Evolutionary conservation across 2,329 filamentous ascomycete species (phyloP).

Genomic region (Aureobasidium musti): DNA sequence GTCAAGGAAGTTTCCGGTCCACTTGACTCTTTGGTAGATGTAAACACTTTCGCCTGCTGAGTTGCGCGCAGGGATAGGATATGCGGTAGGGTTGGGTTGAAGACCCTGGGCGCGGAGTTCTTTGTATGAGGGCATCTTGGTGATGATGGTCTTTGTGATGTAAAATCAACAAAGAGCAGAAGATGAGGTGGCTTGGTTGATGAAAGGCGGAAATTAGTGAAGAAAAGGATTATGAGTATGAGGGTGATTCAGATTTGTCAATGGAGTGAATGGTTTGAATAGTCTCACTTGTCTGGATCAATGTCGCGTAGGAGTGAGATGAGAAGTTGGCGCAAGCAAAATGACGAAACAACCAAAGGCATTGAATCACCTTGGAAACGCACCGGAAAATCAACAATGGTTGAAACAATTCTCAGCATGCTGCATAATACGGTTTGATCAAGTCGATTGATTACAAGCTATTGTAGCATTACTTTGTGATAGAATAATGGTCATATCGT

Average conservation of each 20-base stretch:
- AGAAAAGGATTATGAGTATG: not conserved
- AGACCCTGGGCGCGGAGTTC: constrained; percentile 13
- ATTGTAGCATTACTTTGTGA: constrained; percentile 12
- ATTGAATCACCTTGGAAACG: not conserved
- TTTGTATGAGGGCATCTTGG: constrained; percentile 12
- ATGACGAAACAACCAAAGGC: not conserved
- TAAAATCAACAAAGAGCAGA: constrained; percentile 1
- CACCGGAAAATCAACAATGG: not conserved
- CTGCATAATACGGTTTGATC: not conserved
- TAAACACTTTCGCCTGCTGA: not conserved
- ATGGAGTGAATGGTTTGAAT: not conserved
- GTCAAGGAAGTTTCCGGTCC: constrained; percentile 2
- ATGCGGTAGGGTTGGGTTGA: not conserved
- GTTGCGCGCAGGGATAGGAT: not conserved
- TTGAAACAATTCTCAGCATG: not conserved
- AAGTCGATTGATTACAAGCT: not conserved
- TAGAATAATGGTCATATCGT: constrained; percentile 9
- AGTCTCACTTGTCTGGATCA: not conserved
- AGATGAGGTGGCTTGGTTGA: not conserved
- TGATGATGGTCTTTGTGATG: constrained; percentile 2
- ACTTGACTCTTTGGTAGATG: not conserved
- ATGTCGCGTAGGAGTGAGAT: not conserved
- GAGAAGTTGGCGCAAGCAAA: not conserved
- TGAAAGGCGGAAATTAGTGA: not conserved
- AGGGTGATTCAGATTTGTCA: not conserved